phyloP scores from a whole-genome alignment of 1,284 basidiomycete genomes.

The Boletus semigastroideus region DNA sequence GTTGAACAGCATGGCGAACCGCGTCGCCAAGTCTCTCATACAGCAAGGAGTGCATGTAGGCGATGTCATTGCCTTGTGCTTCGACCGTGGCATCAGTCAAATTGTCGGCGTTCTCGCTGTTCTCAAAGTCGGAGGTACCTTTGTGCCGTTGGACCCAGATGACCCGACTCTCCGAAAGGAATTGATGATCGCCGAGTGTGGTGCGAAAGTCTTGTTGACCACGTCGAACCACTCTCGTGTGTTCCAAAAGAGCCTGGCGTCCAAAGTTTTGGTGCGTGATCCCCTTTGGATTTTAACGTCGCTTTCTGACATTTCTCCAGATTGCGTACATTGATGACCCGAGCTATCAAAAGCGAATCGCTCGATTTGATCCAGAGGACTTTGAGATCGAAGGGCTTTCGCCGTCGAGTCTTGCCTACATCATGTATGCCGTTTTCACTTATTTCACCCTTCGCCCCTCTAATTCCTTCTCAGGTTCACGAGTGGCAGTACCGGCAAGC shows the following conservation, averaged over 20 bases:
- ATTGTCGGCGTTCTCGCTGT: slow-evolving; percentile 33
- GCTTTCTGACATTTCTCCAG: slow-evolving; percentile 11
- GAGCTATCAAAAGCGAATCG: slow-evolving; percentile 25
- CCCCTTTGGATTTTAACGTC: neutral
- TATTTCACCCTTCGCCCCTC: neutral
- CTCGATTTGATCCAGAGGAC: slow-evolving; percentile 14
- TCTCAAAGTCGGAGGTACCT: slow-evolving; percentile 34
- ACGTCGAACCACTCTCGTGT: slow-evolving; percentile 24
- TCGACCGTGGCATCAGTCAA: slow-evolving; percentile 30
- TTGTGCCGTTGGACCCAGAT: slow-evolving; percentile 34
- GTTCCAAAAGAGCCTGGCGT: slow-evolving; percentile 22
- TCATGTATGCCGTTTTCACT: slow-evolving; percentile 22
- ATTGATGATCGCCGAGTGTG: slow-evolving; percentile 29
- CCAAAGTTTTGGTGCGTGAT: slow-evolving; percentile 24
- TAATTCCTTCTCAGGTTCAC: slow-evolving; percentile 22
- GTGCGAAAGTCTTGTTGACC: slow-evolving; percentile 28
- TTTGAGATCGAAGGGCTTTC: slow-evolving; percentile 22
- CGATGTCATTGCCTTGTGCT: slow-evolving; percentile 31
- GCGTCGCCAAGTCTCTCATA: slow-evolving; percentile 25
- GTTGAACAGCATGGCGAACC: slow-evolving; percentile 27
- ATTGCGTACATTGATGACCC: slow-evolving; percentile 29
- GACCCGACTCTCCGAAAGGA: slow-evolving; percentile 33
- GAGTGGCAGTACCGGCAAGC: slow-evolving; percentile 29
- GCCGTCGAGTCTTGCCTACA: slow-evolving; percentile 28
- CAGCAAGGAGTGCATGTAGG: slow-evolving; percentile 26